Evolutionary conservation across 129 eudicot species (phyloP), one percentile per base, ranked within the genome.

Genomic region (Centella asiatica): DNA sequence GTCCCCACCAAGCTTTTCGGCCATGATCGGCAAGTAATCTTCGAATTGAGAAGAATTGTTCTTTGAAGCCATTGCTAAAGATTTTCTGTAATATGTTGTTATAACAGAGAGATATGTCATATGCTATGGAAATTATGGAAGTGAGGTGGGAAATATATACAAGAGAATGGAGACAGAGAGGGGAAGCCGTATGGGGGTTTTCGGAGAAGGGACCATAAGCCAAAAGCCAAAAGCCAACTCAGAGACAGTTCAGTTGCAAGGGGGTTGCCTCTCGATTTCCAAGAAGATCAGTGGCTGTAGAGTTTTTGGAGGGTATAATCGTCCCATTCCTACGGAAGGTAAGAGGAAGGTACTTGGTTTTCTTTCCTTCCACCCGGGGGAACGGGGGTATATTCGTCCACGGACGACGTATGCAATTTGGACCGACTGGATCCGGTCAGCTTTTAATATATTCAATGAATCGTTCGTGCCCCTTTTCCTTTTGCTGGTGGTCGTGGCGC

Each of bases 1-100:
- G 7, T 89, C 90, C 36, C 97, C 97, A 27, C 97, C 97, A 1
- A 85, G 64, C 61, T 77, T 89, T 18, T 89, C 90, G 25, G 87
- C 94, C 74, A 88, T 84, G 14, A 88, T 60, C 10, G 96, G 96
- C 50, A 88, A 68, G 45, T 67, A 65, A 66, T 83, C 95, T 40
- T 86, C 65, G 54, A 82, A 76, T 22, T 77, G 71, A 19, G 73
- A 29, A 3, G 75, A 70, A 22, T 66, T 66, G 22, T 71, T 69
- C 54, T 70, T 78, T 3, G 85, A 61, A 34, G 79, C 81, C 76
- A 77, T 81, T 83, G 76, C 80, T 26, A 27, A 9, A 33, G 2
- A 32, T 37, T 10, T 12, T 6, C 10, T 8, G 25, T 20, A 64
- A 44, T 74, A 56, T 66, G 78, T 44, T 27, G 58, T 27, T 3